These are phyloP conservation scores for Vicia faba DNA, from an alignment of 306 rosid genomes.

Conservation along the genomic window DNA sequence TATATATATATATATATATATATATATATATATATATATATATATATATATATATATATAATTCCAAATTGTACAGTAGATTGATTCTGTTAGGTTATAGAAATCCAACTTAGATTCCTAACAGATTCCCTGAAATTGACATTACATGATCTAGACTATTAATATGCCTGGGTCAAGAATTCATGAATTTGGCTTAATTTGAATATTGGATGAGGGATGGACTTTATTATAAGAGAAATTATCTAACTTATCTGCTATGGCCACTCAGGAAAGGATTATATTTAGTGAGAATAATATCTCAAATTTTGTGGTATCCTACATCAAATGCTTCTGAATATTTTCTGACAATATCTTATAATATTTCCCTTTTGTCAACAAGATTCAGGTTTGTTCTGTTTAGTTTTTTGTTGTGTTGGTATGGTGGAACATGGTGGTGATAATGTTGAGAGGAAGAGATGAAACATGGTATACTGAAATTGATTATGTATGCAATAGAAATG, in stretches of 20 bases:
- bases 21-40: too few relatives aligned
- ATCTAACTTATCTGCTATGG: slow-evolving; percentile 9
- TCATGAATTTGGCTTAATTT: slow-evolving; percentile 31
- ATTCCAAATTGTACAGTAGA: slow-evolving; percentile 16
- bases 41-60: too few relatives aligned
- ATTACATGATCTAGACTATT: slow-evolving; percentile 19
- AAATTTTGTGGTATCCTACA: slow-evolving; percentile 11
- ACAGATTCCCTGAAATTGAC: slow-evolving; percentile 20
- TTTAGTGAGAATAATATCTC: neutral
- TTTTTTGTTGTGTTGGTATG: too few relatives aligned
- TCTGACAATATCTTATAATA: slow-evolving; percentile 25
- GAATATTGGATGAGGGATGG: slow-evolving; percentile 4
- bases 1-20: too few relatives aligned
- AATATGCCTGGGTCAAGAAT: slow-evolving; percentile 25
- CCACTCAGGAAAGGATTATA: slow-evolving; percentile 28
- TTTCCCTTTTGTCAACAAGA: too few relatives aligned
- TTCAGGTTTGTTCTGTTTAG: too few relatives aligned
- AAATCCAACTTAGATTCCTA: too few relatives aligned
- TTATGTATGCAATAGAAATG: too few relatives aligned
- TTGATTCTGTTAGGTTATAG: neutral
- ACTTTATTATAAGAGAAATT: slow-evolving; percentile 9
- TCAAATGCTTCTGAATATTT: slow-evolving; percentile 21
- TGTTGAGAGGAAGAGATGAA: too few relatives aligned
- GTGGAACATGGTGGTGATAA: too few relatives aligned
- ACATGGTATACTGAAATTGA: too few relatives aligned